Evolutionary conservation across 306 rosid genomes (phyloP), one percentile per base, ranked within the genome.

Genomic region (Glycine soja): DNA sequence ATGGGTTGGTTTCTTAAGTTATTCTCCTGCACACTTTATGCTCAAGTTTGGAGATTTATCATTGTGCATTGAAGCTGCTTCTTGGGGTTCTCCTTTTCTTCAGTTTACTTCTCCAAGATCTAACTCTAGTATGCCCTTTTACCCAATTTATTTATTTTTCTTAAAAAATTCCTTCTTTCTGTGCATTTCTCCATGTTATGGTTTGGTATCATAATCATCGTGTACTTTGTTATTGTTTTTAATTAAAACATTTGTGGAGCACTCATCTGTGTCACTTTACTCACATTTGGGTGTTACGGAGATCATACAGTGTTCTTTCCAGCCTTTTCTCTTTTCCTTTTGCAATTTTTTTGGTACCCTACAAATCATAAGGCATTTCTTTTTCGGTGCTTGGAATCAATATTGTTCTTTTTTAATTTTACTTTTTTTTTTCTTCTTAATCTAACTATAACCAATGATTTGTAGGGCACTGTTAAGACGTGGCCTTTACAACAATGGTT

Each of bases 71-170:
- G 81, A 83, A 69, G 71, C 81, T 45, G 83, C 61, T 87, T 88
- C 43, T 78, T 87, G 85, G 87, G 43, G 43, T 53, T 64, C 72
- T 58, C 59, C 76, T 89, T 86, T 86, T 61, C 93, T 86, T 85
- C 81, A 80, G 65, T 69, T 87, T 81, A 80, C 92, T 85, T 76
- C 89, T 88, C 88, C 87, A 84, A 92, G 98, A 92, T 95, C 98
- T 88, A 36, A 86, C 87, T 91, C 91, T 83, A 80, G 94, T 90
- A 95, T 87, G 95, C 86, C 87, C 88, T 87, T 88, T 85, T 66
- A 38, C 83, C 65, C 40, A 6, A 24, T 24, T 24, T 24, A 24
- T 42, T 47, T 58, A 14, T 14, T 66, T 64, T 63, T 8, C 43
- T 0, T 3, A 34, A 4, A 30, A 10, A 0, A 4, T 3, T 15